Evolutionary conservation across 306 rosid genomes (phyloP), one percentile per base, ranked within the genome.

Genomic region (Gleditsia sinensis): DNA sequence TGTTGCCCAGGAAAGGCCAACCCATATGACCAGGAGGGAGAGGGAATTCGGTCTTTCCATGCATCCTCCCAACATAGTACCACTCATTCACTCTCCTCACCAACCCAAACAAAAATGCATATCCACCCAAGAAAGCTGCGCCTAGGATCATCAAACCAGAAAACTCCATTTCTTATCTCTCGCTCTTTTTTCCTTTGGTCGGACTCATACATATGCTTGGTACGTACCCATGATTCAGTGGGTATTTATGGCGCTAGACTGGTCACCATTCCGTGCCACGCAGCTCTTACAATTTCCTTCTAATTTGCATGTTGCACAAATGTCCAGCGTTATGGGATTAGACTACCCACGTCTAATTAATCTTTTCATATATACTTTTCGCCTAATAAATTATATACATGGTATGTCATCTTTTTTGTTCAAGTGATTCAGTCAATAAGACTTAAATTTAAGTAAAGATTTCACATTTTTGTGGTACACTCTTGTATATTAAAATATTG

Each of bases 11-110:
- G 43, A 84, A 56, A 34, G 87, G 87, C 82, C 85, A 84, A 49
- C 87, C 87, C 71, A 84, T 3, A 46, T 77, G 62, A 54, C 87
- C 87, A 0, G 85, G 85, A 30, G 87, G 87, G 16, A 84, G 80
- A 76, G 62, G 63, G 78, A 69, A n/a, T 56, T 45, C 23, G 2
- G 51, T 63, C 21, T 64, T 80, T 3, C 81, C 71, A n/a, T n/a
- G n/a, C 13, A 68, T 13, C 9, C 74, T 70, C 0, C 80, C 56
- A 36, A 75, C 84, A 50, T 88, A 72, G 61, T 78, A 71, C 92
- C 92, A 88, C 40, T 78, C 86, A 34, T 88, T 88, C 36, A 83
- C 39, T 48, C 78, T 88, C 81, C 78, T 78, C 16, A 83, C 19
- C 23, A 87, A 13, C n/a, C 81, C 77, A 64, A 75, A 71, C 25